Evolutionary conservation across 371 early-diverging fungal genomes (phyloP).

Genomic region (Actinomucor elegans): DNA sequence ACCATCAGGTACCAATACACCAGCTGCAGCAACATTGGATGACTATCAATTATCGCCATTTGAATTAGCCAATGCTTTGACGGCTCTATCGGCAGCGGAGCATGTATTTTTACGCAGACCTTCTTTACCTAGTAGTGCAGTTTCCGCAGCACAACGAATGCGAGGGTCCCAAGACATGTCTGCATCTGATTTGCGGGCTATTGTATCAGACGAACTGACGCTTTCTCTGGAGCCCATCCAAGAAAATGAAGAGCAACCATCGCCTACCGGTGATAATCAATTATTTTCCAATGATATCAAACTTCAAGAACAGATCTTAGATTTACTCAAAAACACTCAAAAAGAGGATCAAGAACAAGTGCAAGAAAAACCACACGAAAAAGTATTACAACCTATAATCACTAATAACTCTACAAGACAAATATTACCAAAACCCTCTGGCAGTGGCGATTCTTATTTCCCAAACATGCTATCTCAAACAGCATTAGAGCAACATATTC

Average conservation of each 20-base stretch:
- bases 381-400: slow-evolving; percentile 1
- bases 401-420: slow-evolving; percentile 12
- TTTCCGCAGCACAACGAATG: slow-evolving; percentile 28
- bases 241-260: background rate
- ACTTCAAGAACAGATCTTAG: slow-evolving; percentile 35
- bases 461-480: background rate
- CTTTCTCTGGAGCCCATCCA: slow-evolving; percentile 18
- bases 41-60: slow-evolving; percentile 18
- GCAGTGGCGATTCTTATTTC: slow-evolving; percentile 1
- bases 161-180: slow-evolving; percentile 26
- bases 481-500: slow-evolving; percentile 15
- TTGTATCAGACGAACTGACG: slow-evolving; percentile 19
- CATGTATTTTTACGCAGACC: slow-evolving; percentile 27
- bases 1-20: slow-evolving; percentile 20
- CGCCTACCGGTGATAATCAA: background rate
- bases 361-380: background rate
- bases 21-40: slow-evolving; percentile 2
- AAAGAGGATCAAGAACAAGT: background rate
- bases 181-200: slow-evolving; percentile 27
- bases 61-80: slow-evolving; percentile 23
- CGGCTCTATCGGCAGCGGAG: slow-evolving; percentile 6
- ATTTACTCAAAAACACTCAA: no score
- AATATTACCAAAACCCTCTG: slow-evolving; percentile 26
- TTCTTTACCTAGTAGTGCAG: slow-evolving; percentile 41
- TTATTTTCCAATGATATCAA: slow-evolving; percentile 5